Conservation (phyloP, 108 stramenopile genomes). For the Cylindrotheca closterium region DNA sequence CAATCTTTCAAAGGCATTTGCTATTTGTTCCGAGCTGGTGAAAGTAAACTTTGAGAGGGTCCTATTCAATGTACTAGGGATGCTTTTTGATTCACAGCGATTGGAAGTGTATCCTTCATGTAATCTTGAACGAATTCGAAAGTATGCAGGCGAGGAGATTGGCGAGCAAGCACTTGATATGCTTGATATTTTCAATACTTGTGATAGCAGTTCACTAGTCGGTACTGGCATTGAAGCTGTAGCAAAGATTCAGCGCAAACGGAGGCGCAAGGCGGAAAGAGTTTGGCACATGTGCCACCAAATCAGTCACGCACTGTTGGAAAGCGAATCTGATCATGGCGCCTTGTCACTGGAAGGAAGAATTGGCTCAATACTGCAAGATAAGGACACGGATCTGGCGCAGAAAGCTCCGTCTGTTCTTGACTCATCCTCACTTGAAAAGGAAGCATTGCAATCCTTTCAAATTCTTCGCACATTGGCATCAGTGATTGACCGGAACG, state of each 20-base stretch:
- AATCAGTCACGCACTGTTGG: slow-evolving; percentile 9
- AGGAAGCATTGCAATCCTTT: slow-evolving; percentile 23
- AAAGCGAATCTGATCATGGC: neutral
- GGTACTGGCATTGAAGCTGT: slow-evolving; percentile 7
- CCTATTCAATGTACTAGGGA: slow-evolving; percentile 2
- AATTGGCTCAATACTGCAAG: neutral
- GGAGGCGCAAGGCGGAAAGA: slow-evolving; percentile 7
- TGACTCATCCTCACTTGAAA: slow-evolving; percentile 20
- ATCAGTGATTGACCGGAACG: slow-evolving; percentile 1
- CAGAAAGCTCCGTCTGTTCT: neutral
- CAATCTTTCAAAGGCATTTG: slow-evolving; percentile 8
- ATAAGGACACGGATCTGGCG: slow-evolving; percentile 15
- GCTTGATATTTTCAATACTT: slow-evolving; percentile 28
- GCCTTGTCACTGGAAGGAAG: neutral
- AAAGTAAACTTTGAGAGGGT: slow-evolving; percentile 5
- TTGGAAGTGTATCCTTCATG: slow-evolving; percentile 30
- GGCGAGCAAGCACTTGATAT: slow-evolving; percentile 9
- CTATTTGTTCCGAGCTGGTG: slow-evolving; percentile 14
- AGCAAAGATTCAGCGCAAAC: slow-evolving; percentile 2
- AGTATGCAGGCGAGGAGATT: slow-evolving; percentile 14
- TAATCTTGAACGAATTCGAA: slow-evolving; percentile 22
- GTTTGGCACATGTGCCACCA: slow-evolving; percentile 16
- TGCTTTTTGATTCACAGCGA: slow-evolving; percentile 24
- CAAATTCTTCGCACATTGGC: slow-evolving; percentile 16
- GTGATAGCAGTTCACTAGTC: neutral